Evolutionary conservation across 225 moss, liverwort and hornwort species (phyloP).

Genomic region (Ulota crispa): DNA sequence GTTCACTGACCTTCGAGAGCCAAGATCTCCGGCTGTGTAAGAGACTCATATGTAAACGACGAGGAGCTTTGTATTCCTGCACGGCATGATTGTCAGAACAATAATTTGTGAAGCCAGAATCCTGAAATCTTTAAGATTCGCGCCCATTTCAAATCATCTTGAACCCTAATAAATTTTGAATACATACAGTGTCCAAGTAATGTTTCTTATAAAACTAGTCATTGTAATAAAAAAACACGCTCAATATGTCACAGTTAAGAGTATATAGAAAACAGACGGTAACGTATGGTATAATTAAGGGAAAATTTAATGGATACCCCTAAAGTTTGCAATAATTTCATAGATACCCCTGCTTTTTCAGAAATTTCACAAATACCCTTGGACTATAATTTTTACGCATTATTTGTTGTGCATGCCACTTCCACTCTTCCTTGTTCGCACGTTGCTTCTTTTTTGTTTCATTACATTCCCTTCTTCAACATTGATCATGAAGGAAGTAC

Average conservation of each 20-base stretch:
- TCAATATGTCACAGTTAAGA: neutral
- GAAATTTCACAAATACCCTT: too few relatives aligned
- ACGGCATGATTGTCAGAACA: neutral
- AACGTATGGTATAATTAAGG: neutral
- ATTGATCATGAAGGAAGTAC: too few relatives aligned
- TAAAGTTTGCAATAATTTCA: too few relatives aligned
- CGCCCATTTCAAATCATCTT: neutral
- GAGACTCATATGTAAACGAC: constrained; percentile 53
- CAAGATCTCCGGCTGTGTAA: constrained; percentile 45
- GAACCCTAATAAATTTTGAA: neutral
- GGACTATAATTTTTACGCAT: too few relatives aligned
- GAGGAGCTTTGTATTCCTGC: constrained; percentile 53
- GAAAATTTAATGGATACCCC: too few relatives aligned
- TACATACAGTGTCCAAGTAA: neutral
- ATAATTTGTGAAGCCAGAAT: neutral
- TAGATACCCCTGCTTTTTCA: too few relatives aligned
- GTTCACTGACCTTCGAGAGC: constrained; percentile 28
- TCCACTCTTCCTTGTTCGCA: too few relatives aligned
- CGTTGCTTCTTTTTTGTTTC: too few relatives aligned
- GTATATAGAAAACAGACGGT: neutral
- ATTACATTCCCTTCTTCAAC: too few relatives aligned
- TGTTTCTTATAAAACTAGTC: too few relatives aligned
- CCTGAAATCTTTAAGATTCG: neutral
- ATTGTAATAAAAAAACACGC: neutral
- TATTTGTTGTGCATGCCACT: too few relatives aligned